Base-by-base conservation (phyloP, 441 rosid genomes). In the Daphne laureola region DNA sequence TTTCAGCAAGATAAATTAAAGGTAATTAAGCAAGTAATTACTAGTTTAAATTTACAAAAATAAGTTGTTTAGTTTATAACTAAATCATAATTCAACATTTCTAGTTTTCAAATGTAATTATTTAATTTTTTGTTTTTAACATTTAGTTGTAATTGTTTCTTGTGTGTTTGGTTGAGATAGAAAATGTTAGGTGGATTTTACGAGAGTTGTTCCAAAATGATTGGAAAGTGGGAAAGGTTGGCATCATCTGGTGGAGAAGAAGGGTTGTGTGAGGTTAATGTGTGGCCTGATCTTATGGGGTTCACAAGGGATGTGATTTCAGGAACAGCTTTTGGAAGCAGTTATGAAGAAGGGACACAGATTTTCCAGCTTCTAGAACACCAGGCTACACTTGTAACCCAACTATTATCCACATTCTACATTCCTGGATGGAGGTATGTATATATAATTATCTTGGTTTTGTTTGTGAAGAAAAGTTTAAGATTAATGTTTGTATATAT, bases 1-100 rank as follows among this genome's bases (percentile, higher is more conserved):
- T 81, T 78, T 54, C 80, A 71, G 17, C 57, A 55, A 14, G 80
- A 76, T 69, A 78, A 78, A 61, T 57, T 78, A 26, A 81, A 78
- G 80, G 82, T 77, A n/a, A n/a, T n/a, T n/a, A n/a, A n/a, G n/a
- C n/a, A n/a, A n/a, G n/a, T n/a, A n/a, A n/a, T n/a, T n/a, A n/a
- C n/a, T n/a, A n/a, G n/a, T n/a, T n/a, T n/a, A n/a, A n/a, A n/a
- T n/a, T n/a, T n/a, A n/a, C n/a, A n/a, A n/a, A n/a, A n/a, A n/a
- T n/a, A n/a, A n/a, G n/a, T n/a, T n/a, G n/a, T n/a, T n/a, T n/a
- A n/a, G n/a, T n/a, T n/a, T n/a, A n/a, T n/a, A n/a, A n/a, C n/a
- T n/a, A n/a, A n/a, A n/a, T n/a, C n/a, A n/a, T n/a, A n/a, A n/a
- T n/a, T n/a, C n/a, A n/a, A n/a, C n/a, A n/a, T n/a, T n/a, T n/a